phyloP scores from a whole-genome alignment of 2,329 filamentous ascomycete genomes.

The Paraconiothyrium brasiliense region DNA sequence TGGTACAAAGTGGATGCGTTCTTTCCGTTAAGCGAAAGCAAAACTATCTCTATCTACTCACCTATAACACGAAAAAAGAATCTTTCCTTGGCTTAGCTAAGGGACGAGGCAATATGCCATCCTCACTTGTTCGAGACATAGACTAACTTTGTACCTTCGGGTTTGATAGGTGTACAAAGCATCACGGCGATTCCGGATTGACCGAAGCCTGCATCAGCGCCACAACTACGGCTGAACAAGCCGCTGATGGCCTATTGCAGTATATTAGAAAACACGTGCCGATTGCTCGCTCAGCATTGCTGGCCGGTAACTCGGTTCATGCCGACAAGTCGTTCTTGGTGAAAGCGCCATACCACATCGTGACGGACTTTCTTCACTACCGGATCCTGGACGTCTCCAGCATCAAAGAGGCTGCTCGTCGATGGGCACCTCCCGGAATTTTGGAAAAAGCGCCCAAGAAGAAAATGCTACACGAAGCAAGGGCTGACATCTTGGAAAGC shows the following conservation, averaged over 20 bases:
- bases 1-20: too few relatives aligned
- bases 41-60: too few relatives aligned
- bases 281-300: conserved; percentile 70
- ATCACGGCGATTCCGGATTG: conserved; percentile 83
- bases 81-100: too few relatives aligned
- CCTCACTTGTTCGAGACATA: too few relatives aligned
- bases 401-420: conserved; percentile 86
- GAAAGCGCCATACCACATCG: conserved; percentile 74
- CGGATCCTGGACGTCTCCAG: conserved; percentile 90
- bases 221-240: conserved; percentile 73
- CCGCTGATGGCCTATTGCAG: conserved; percentile 75
- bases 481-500: conserved; percentile 91
- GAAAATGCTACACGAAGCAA: conserved; percentile 80
- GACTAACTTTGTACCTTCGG: too few relatives aligned
- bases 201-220: conserved; percentile 79
- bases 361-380: conserved; percentile 84
- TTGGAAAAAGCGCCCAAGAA: conserved; percentile 74
- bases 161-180: conserved; percentile 70
- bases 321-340: conserved; percentile 85
- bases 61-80: too few relatives aligned
- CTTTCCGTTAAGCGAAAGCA: too few relatives aligned
- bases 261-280: conserved; percentile 82
- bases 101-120: too few relatives aligned
- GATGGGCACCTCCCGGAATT: conserved; percentile 76
- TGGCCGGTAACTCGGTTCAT: conserved; percentile 94